Percentiles rank a stretch among this genome's conserved stretches.
Evolutionary conservation across 208 protist genomes (phyloP).

Genomic region (Porcisia deanei): DNA sequence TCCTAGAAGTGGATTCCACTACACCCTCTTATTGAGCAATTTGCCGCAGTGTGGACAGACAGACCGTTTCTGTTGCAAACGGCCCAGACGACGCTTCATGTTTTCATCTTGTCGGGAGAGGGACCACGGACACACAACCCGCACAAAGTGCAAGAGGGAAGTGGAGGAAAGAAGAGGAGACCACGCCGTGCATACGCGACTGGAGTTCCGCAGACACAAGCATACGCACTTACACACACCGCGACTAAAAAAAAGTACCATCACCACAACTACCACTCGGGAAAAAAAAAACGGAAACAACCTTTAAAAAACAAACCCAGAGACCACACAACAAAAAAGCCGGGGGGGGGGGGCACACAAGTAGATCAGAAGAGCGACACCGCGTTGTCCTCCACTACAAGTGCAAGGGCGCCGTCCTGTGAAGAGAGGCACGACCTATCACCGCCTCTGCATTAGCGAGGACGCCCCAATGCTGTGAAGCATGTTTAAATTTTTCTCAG

Average conservation of each 20-base stretch:
- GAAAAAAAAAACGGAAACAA: not conserved
- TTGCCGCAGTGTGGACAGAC: not conserved
- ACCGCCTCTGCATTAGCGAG: not conserved
- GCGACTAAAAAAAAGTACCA: not conserved
- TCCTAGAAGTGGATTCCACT: not conserved
- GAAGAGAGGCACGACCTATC: not conserved
- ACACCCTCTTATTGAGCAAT: no score
- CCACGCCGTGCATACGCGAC: no score
- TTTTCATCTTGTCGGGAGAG: not conserved
- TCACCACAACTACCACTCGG: not conserved
- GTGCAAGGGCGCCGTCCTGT: not conserved
- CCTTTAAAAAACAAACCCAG: not conserved
- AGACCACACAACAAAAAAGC: not conserved
- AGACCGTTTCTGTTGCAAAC: no score
- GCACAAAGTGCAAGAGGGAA: no score
- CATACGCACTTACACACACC: not conserved
- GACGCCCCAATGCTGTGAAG: not conserved
- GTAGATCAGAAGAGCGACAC: not conserved
- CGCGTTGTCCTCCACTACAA: not conserved
- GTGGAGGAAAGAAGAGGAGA: no score
- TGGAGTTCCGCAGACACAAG: not conserved
- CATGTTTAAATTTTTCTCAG: constrained; percentile 19
- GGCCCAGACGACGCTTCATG: no score
- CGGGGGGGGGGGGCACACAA: not conserved
- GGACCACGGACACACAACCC: not conserved